These are phyloP conservation scores for Stachybotrys chlorohalonatus DNA, from an alignment of 2,329 filamentous ascomycete species.

Conservation along the genomic window DNA sequence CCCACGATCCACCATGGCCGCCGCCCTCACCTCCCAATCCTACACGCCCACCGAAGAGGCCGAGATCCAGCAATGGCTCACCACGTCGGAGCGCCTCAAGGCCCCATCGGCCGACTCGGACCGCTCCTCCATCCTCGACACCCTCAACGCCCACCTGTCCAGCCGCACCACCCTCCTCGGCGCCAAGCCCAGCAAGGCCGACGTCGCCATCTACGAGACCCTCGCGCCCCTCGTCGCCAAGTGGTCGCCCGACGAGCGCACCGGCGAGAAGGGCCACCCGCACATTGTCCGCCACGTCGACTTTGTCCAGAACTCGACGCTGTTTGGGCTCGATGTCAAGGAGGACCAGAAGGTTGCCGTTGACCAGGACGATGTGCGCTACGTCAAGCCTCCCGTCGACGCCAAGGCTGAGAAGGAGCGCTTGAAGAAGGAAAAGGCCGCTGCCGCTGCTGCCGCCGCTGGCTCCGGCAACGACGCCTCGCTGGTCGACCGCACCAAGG, in stretches of 20 bases:
- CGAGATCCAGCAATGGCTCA: conserved; percentile 85
- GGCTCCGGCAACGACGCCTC: conserved; percentile 39
- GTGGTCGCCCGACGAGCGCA: conserved; percentile 81
- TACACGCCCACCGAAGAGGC: conserved; percentile 75
- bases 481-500: conserved; percentile 53
- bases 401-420: conserved; percentile 94
- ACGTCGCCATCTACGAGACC: conserved; percentile 73
- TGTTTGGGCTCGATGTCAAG: conserved; percentile 61
- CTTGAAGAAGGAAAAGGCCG: conserved; percentile 91
- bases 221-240: conserved; percentile 66
- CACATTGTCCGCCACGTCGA: conserved; percentile 88
- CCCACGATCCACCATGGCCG: conserved; percentile 8
- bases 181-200: conserved; percentile 79
- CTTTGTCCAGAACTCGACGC: conserved; percentile 84
- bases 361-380: conserved; percentile 70
- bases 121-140: conserved; percentile 61
- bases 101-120: conserved; percentile 40
- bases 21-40: conserved; percentile 54
- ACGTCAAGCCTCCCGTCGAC: conserved; percentile 82
- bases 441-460: conserved; percentile 33
- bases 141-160: conserved; percentile 79
- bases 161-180: conserved; percentile 85
- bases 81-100: conserved; percentile 60
- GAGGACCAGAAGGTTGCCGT: conserved; percentile 69
- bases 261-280: conserved; percentile 80